Evolutionary conservation across 2,329 filamentous ascomycete species (phyloP).

Genomic region (Alternaria metachromatica): DNA sequence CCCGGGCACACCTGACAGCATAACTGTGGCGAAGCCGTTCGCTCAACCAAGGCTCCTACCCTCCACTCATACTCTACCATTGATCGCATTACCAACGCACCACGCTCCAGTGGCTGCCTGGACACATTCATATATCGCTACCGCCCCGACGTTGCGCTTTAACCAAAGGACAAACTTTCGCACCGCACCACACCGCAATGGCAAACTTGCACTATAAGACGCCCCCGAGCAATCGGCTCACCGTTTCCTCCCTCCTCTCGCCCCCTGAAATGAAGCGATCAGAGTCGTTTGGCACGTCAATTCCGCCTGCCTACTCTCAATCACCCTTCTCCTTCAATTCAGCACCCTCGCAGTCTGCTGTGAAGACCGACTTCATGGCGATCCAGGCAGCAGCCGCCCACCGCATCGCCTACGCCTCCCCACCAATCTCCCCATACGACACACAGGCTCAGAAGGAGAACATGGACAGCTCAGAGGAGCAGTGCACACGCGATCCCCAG

Average conservation of each 20-base stretch:
- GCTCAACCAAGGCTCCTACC: slow-evolving; percentile 16
- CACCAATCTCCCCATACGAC: slow-evolving; percentile 50
- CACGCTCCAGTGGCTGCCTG: slow-evolving; percentile 16
- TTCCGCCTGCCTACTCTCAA: slow-evolving; percentile 24
- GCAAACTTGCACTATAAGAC: slow-evolving; percentile 38
- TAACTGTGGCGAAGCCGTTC: slow-evolving; percentile 14
- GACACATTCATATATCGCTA: slow-evolving; percentile 11
- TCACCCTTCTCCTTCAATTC: slow-evolving; percentile 39
- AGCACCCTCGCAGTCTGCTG: slow-evolving; percentile 28
- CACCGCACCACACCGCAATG: slow-evolving; percentile 26
- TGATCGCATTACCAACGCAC: slow-evolving; percentile 11
- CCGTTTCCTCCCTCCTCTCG: slow-evolving; percentile 50
- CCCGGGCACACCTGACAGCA: slow-evolving; percentile 18
- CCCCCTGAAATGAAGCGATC: slow-evolving; percentile 51
- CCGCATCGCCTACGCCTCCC: slow-evolving; percentile 46
- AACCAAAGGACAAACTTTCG: slow-evolving; percentile 27
- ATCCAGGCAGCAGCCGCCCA: slow-evolving; percentile 31
- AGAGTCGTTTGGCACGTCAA: slow-evolving; percentile 48
- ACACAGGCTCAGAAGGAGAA: slow-evolving; percentile 46
- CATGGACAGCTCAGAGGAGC: slow-evolving; percentile 38
- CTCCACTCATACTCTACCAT: slow-evolving; percentile 19
- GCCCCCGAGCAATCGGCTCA: slow-evolving; percentile 40
- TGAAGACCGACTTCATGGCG: slow-evolving; percentile 22
- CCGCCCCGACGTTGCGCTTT: slow-evolving; percentile 8
- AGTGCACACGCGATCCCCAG: slow-evolving; percentile 43